Percentiles rank a stretch among this genome's conserved stretches.
Evolutionary conservation across 371 early-diverging fungal species (phyloP).

Genomic region (Mucor velutinosus): DNA sequence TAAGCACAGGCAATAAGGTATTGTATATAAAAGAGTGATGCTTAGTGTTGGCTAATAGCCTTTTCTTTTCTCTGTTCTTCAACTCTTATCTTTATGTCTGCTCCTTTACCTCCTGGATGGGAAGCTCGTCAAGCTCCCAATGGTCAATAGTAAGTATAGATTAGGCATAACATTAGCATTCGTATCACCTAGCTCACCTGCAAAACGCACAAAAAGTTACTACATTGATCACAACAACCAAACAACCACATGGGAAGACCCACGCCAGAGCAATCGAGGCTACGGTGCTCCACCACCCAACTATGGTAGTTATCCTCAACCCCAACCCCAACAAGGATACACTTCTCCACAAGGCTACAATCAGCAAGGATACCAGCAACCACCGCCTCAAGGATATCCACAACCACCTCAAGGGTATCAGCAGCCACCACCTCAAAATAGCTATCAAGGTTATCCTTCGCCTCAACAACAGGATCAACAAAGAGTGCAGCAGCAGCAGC

Average conservation of each 20-base stretch:
- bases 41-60: background rate
- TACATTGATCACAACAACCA: slow-evolving; percentile 61
- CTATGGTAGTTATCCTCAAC: slow-evolving; percentile 3
- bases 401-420: slow-evolving; percentile 5
- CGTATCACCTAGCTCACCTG: background rate
- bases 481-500: background rate
- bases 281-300: slow-evolving; percentile 10
- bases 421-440: background rate
- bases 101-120: slow-evolving; percentile 50
- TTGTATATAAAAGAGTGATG: background rate
- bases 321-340: slow-evolving; percentile 16
- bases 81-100: slow-evolving; percentile 33
- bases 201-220: slow-evolving; percentile 34
- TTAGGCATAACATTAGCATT: background rate
- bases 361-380: background rate
- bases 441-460: background rate
- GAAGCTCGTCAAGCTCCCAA: slow-evolving; percentile 49
- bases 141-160: slow-evolving; percentile 41
- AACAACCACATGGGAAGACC: slow-evolving; percentile 68
- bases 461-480: slow-evolving; percentile 5
- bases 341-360: slow-evolving; percentile 12
- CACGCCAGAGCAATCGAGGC: slow-evolving; percentile 22
- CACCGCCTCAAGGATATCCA: background rate
- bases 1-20: background rate
- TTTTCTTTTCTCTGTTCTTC: slow-evolving; percentile 2